Base-by-base conservation (phyloP, 2,329 filamentous ascomycete species). In the Claviceps spartinae region DNA sequence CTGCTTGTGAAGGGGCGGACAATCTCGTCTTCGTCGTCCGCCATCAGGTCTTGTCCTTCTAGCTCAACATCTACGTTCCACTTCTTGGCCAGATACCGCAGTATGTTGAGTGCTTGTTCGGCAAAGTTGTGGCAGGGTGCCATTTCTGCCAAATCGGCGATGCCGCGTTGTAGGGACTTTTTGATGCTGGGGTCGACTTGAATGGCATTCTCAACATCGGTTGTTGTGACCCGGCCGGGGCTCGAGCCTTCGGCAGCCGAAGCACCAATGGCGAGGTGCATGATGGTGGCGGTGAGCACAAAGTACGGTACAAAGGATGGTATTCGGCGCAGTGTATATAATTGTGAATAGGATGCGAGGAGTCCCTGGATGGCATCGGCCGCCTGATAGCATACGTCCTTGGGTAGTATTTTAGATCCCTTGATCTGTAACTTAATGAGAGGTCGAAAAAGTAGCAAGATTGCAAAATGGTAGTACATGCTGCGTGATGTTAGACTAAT, bases 381-480 rank as follows among this genome's bases (percentile, higher is more conserved):
- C 1, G 78, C 78, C 57, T 81, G 77, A 2, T 74, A 74, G 64
- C 83, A 87, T 16, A 85, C 78, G 55, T 85, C 81, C 41, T 77
- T 75, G 7, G 84, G 83, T 4, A 73, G 72, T 2, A 86, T 70
- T 49, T 77, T 75, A 7, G 81, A 85, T 8, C 79, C 77, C 47
- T 83, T 74, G 58, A 86, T 79, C 9, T 71, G 70, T 7, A 81
- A 61, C 56, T 79, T 86, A 60, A 87, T 82, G 40, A 88, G 72
- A 0, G 85, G 85, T 6, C 85, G 75, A 62, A 88, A 88, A 1
- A 89, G 74, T n/a, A 87, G 75, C 0, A 85, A 65, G n/a, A 83
- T 82, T 34, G 80, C 77, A 55, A 82, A 83, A 60, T 86, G 77
- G 61, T 85, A 85, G 56, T 85, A 81, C 81, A 86, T 83, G 63